Evolutionary conservation across 768 basidiomycete genomes (phyloP), one percentile per base, ranked within the genome.

Genomic region (Pluteus cervinus): DNA sequence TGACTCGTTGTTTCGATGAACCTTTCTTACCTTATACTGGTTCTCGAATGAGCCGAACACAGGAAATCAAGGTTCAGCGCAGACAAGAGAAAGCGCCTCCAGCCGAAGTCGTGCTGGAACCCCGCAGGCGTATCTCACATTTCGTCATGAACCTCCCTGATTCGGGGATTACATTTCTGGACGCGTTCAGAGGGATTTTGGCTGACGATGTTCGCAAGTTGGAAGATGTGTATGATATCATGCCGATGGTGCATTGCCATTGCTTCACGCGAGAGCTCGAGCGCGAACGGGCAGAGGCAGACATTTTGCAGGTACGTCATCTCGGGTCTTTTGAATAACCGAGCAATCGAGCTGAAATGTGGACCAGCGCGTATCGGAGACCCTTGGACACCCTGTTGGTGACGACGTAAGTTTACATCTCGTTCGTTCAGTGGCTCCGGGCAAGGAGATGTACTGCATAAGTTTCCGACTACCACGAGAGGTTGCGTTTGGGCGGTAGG

Each of bases 101-200:
- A 14, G 46, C 52, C 34, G 50, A 44, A 2, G 33, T 16, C 37
- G 33, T 23, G 31, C 30, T 3, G 3, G 29, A 30, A 31, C 55
- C 66, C 24, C 76, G 85, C 41, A 65, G 58, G 39, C 62, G 71
- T 29, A 78, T 96, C 46, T 63, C 77, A 9, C 94, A 96, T 55
- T 92, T 89, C 53, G 84, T 96, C n/a, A 94, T 99, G 92, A 99
- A 99, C 58, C 69, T 99, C 14, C 96, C 96, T 2, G 91, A 89
- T 48, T 81, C 84, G 17, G 96, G 93, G 0, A 78, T 97, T 38
- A 69, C 75, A 24, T 97, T 98, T 62, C 69, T 99, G 36, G 86
- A 86, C 51, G 87, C 88, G 2, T 96, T 89, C 65, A 74, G 76
- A 3, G 91, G 90, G 1, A 69, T 86, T 41, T 69, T 88, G 33